phyloP scores from a whole-genome alignment of 2,329 filamentous ascomycete species.

The Aspergillus caelatus region DNA sequence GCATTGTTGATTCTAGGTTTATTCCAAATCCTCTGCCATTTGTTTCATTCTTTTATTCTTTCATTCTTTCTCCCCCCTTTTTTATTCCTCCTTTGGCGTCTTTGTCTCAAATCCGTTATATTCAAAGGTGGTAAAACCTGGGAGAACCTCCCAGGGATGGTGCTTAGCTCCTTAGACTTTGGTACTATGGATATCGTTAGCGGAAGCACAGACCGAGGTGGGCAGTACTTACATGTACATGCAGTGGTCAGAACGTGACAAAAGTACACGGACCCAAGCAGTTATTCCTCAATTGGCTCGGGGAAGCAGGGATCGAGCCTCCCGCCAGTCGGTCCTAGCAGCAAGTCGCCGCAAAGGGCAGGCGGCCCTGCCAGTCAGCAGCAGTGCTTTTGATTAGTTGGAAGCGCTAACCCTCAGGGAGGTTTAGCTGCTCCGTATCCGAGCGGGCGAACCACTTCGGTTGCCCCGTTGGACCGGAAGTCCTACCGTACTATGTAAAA shows the following conservation, averaged over 20 bases:
- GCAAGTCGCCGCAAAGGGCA: constrained; percentile 39
- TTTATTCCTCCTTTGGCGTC: neutral
- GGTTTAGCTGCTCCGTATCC: constrained; percentile 12
- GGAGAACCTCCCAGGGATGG: neutral
- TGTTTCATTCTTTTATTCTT: neutral
- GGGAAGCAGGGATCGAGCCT: constrained; percentile 33
- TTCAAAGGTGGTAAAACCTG: neutral
- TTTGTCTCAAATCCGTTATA: neutral
- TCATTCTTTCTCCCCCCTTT: neutral
- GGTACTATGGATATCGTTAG: constrained; percentile 1
- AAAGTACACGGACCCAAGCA: constrained; percentile 33
- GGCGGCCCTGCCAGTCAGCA: constrained; percentile 27
- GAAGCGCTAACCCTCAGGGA: constrained; percentile 11
- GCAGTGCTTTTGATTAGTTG: constrained; percentile 19
- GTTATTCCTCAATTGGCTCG: constrained; percentile 34
- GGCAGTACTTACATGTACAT: constrained; percentile 5
- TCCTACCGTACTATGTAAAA: constrained; percentile 6
- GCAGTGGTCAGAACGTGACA: constrained; percentile 24
- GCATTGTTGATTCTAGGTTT: constrained; percentile 3
- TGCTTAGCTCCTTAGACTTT: constrained; percentile 5
- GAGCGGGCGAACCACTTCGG: constrained; percentile 24
- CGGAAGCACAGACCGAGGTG: constrained; percentile 10
- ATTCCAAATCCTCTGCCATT: neutral
- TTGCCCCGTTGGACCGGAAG: constrained; percentile 19
- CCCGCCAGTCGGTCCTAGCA: constrained; percentile 32